Base-by-base conservation (phyloP, 2,329 filamentous ascomycete genomes). In the Pyricularia sp. region DNA sequence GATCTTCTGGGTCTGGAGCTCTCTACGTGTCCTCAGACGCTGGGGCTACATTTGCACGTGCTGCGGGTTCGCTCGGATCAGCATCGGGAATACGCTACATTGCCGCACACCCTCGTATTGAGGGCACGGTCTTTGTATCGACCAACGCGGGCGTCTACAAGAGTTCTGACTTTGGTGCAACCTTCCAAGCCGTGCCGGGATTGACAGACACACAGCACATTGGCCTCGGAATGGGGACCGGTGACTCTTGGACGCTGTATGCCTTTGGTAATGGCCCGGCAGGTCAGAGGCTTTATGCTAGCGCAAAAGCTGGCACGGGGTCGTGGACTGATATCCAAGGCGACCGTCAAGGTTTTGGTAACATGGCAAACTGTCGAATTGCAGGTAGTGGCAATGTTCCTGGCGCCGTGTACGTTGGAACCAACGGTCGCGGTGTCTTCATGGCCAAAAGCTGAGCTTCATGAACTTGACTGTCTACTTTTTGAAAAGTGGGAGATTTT, bases 71-170 rank as follows among this genome's bases (percentile, higher is more conserved):
- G 0, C 70, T 82, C 0, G 74, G 71, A 3, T 73, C 74, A n/a
- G 77, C 75, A 3, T 77, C 73, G 2, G 71, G 75, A 22, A 75
- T 88, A 65, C 84, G 84, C 53, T 78, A 81, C 40, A 78, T 89
- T 10, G 82, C 81, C 19, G 78, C 78, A 0, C 79, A 87, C 67
- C 84, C 85, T 0, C 78, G 79, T 6, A 76, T 78, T 12, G 82
- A 84, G 0, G 86, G 88, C 13, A 82, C 86, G 62, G 78, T 90
- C 62, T 84, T 79, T 72, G 82, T 82, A 1, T 83, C 82, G 1
- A 84, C 83, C 0, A 76, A 84, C 64, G 73, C 69, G 0, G 84
- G 84, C 6, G 72, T 86, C 62, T 85, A 82, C 74, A 78, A 78
- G 68, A 83, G 80, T 10, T 80, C 77, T 6, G 72, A 85, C 70